phyloP scores from a whole-genome alignment of 2,329 filamentous ascomycete species.

The Exophiala lecanii-corni region DNA sequence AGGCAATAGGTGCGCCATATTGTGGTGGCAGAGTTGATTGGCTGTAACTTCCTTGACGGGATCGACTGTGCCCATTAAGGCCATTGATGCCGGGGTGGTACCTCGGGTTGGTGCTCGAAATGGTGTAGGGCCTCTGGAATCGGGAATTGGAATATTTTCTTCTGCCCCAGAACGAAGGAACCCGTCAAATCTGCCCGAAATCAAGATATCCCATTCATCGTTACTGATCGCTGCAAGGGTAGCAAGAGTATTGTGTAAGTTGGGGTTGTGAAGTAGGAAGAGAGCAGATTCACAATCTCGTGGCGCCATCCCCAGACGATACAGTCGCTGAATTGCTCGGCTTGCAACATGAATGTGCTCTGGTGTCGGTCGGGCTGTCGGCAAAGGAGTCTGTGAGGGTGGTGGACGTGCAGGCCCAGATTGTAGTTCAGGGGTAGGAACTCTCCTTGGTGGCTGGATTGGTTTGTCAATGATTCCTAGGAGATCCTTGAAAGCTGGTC shows the following conservation, averaged over 20 bases:
- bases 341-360: constrained; percentile 72
- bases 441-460: constrained; percentile 23
- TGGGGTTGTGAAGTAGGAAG: constrained; percentile 76
- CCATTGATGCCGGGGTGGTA: constrained; percentile 31
- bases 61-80: constrained; percentile 40
- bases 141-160: constrained; percentile 31
- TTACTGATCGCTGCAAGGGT: constrained; percentile 83
- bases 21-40: constrained; percentile 47
- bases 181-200: constrained; percentile 88
- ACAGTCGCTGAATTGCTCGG: constrained; percentile 76
- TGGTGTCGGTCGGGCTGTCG: constrained; percentile 60
- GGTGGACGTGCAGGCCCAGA: constrained; percentile 10
- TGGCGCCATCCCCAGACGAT: constrained; percentile 66
- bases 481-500: constrained; percentile 77
- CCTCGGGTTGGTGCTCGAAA: constrained; percentile 5
- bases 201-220: constrained; percentile 95
- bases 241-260: constrained; percentile 78
- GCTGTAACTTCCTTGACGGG: constrained; percentile 37
- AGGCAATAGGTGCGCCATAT: constrained; percentile 70
- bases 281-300: constrained; percentile 82
- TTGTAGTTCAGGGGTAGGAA: constrained; percentile 24
- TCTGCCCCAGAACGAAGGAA: constrained; percentile 94
- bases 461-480: constrained; percentile 56
- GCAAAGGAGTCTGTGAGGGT: constrained; percentile 61
- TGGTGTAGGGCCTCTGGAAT: constrained; percentile 29